Conservation (phyloP, 2,329 filamentous ascomycete species). For the Metarhizium robertsii region DNA sequence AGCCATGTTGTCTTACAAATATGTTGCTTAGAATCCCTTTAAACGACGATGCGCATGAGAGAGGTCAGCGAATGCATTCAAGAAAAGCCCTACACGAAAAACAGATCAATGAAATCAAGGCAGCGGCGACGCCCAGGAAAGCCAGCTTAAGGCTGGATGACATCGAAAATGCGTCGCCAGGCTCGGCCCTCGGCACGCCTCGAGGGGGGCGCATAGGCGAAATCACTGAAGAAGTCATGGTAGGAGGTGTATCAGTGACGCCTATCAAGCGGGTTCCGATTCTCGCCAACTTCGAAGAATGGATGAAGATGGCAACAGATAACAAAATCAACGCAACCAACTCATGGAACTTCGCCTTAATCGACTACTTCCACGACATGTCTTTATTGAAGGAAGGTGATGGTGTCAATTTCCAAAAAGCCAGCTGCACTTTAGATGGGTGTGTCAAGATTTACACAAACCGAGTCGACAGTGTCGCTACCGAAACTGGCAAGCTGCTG, state of each 20-base stretch:
- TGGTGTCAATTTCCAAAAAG: conserved; percentile 96
- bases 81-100: conserved; percentile 82
- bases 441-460: conserved; percentile 99
- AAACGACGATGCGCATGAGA: conserved; percentile 91
- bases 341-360: conserved; percentile 99
- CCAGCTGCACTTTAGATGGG: conserved; percentile 92
- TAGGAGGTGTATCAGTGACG: conserved; percentile 70
- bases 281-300: conserved; percentile 96
- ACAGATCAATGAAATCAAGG: conserved; percentile 84
- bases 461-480: conserved; percentile 94
- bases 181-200: conserved; percentile 46
- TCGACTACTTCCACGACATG: conserved; percentile 99
- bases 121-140: conserved; percentile 59
- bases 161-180: conserved; percentile 46
- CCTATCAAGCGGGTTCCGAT: conserved; percentile 95
- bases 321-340: conserved; percentile 98
- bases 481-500: conserved; percentile 88
- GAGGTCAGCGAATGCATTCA: conserved; percentile 76
- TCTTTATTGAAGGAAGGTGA: conserved; percentile 92
- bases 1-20: conserved; percentile 1
- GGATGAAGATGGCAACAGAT: conserved; percentile 99
- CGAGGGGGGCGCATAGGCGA: conserved; percentile 27
- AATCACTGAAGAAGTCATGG: conserved; percentile 51
- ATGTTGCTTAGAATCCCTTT: conserved; percentile 64
- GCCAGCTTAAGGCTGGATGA: conserved; percentile 49